Conservation (phyloP, 2,329 filamentous ascomycete species). For the Microascus cirrosus region DNA sequence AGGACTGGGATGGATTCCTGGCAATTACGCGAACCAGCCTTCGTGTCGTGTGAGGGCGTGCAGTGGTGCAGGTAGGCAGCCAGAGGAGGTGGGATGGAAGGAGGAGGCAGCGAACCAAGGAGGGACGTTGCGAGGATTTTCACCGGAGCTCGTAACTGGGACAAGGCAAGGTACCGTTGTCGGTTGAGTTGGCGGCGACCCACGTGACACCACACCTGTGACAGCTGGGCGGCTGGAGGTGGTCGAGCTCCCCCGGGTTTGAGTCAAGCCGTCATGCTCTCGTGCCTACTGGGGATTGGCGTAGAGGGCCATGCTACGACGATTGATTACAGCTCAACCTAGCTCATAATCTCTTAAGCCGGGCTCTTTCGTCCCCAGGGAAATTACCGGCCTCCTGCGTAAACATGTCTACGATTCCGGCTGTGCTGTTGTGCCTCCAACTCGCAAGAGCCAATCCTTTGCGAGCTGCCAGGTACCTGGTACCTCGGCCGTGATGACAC, state of each 20-base stretch:
- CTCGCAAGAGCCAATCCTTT: background rate
- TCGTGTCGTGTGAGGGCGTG: constrained; percentile 1
- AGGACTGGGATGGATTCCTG: constrained; percentile 1
- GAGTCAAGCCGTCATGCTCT: background rate
- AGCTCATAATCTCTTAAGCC: background rate
- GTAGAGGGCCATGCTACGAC: background rate
- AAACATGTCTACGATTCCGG: background rate
- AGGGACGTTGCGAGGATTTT: constrained; percentile 6
- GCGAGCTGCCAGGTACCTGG: background rate
- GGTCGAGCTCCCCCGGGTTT: background rate
- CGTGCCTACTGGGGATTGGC: background rate
- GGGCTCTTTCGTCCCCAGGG: background rate
- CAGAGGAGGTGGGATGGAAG: background rate
- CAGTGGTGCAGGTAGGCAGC: constrained; percentile 2
- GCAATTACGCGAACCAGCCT: background rate
- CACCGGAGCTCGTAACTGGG: background rate
- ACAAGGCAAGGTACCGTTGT: background rate
- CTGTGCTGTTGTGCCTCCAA: background rate
- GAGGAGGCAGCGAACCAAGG: background rate
- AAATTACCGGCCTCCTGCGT: background rate
- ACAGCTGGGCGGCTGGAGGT: background rate
- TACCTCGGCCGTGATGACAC: background rate
- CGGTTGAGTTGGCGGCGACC: background rate
- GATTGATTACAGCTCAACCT: background rate
- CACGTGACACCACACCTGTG: background rate